Evolutionary conservation across 2,329 filamentous ascomycete genomes (phyloP).

Genomic region (Botrytis sinoallii): DNA sequence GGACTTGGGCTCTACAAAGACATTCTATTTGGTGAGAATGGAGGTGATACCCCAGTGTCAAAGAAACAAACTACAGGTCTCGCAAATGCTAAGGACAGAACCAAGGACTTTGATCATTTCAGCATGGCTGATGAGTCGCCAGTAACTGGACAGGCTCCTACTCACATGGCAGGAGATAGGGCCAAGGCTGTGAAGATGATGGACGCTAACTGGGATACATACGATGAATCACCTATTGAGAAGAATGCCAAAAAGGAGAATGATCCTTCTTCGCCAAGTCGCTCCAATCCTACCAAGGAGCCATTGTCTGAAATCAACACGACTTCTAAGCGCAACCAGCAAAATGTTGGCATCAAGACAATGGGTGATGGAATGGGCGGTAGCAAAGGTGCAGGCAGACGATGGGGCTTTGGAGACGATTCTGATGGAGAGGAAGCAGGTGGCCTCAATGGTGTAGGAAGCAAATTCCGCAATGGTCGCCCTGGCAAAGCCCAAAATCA

Average conservation of each 20-base stretch:
- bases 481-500: conserved; percentile 33
- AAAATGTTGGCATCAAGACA: conserved; percentile 30
- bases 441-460: conserved; percentile 24
- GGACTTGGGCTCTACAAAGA: conserved; percentile 74
- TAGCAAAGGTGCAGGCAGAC: conserved; percentile 39
- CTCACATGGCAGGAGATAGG: conserved; percentile 54
- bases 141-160: conserved; percentile 42
- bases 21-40: conserved; percentile 63
- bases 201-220: conserved; percentile 59
- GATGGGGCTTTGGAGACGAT: conserved; percentile 58
- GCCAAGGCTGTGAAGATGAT: conserved; percentile 72
- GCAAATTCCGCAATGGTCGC: conserved; percentile 29
- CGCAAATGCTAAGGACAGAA: conserved; percentile 69
- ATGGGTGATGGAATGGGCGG: conserved; percentile 58
- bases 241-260: conserved; percentile 40
- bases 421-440: conserved; percentile 43
- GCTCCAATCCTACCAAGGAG: neutral
- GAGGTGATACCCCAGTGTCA: conserved; percentile 26
- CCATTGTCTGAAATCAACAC: conserved; percentile 22
- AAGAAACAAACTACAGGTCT: conserved; percentile 41
- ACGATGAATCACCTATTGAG: conserved; percentile 53
- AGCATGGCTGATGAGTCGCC: conserved; percentile 68
- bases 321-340: conserved; percentile 27
- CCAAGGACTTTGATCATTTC: conserved; percentile 78
- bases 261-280: conserved; percentile 15